Base-by-base conservation (phyloP, 208 protist genomes). In the Trypanosomatidae sp. region DNA sequence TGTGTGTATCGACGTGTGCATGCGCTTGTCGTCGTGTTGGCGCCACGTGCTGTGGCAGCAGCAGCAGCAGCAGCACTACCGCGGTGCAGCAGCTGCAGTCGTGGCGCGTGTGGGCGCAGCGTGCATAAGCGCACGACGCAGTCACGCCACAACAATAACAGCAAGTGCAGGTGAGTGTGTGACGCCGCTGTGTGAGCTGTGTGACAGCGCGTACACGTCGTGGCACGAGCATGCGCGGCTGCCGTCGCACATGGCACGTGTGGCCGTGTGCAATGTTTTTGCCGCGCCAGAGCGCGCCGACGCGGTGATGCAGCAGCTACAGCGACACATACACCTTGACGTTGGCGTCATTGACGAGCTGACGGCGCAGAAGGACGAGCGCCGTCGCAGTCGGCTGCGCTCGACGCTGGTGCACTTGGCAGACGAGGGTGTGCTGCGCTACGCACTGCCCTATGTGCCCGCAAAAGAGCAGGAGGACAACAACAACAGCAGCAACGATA, bases 291-390 rank as follows among this genome's bases (percentile, higher is more conserved):
- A 86, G 33, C 49, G 64, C 13, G 66, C 65, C 35, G 67, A 71
- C 22, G 43, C 54, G 33, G 71, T 90, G 19, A 62, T 78, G 50
- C 35, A 69, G 39, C 71, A 86, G 43, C 48, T 90, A 20, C 50
- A 63, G 70, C 46, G 75, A 19, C 81, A 90, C 61, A 76, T 90
- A 37, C 49, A 65, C n/a, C 45, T 90, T 7, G 76, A 90, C 33
- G 51, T 90, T 46, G 41, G 42, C 11, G 71, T 65, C 37, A 63
- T 90, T 45, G 81, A 90, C 30, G 66, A 71, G 7, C 51, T 79
- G 11, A 57, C 71, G 10, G 22, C 40, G 19, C 55, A 57, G 25
- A 82, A 80, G 43, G 72, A 68, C 20, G 43, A 53, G 50, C 71
- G 70, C 1, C 76, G 81, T 3, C 75, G 67, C 11, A 30, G 54